phyloP scores from a whole-genome alignment of 169 alveolate species.

The Eimeria tenella region DNA sequence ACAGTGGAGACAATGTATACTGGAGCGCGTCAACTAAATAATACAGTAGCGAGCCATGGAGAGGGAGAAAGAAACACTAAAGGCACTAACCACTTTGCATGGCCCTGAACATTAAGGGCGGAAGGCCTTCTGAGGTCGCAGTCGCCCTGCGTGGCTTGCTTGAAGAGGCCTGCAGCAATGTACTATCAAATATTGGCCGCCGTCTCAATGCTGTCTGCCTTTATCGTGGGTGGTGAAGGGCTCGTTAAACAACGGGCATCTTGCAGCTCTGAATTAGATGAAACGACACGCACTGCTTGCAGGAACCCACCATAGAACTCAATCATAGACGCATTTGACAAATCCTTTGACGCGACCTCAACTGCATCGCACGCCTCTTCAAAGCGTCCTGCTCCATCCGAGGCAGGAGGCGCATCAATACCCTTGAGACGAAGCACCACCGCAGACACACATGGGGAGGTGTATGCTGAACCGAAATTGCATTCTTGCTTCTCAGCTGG shows the following conservation, averaged over 20 bases:
- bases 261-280: too few relatives aligned
- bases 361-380: conserved; percentile 43
- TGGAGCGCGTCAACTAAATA: too few relatives aligned
- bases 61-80: background rate
- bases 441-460: too few relatives aligned
- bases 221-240: too few relatives aligned
- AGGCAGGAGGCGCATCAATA: background rate
- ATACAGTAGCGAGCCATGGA: background rate
- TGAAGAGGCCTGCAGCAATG: conserved; percentile 64
- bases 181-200: background rate
- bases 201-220: background rate
- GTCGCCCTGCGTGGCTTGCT: conserved; percentile 74
- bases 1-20: background rate
- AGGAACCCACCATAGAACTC: conserved; percentile 30
- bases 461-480: too few relatives aligned
- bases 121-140: conserved; percentile 53
- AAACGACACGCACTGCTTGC: background rate
- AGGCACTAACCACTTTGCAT: conserved; percentile 46
- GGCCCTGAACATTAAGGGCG: background rate
- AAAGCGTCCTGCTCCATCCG: background rate
- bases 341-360: background rate
- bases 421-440: background rate
- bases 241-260: too few relatives aligned
- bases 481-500: too few relatives aligned
- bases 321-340: background rate